Evolutionary conservation across 495 filamentous ascomycete genomes (phyloP), one percentile per base, ranked within the genome.

Genomic region (Lasiosphaeriaceae sp.): DNA sequence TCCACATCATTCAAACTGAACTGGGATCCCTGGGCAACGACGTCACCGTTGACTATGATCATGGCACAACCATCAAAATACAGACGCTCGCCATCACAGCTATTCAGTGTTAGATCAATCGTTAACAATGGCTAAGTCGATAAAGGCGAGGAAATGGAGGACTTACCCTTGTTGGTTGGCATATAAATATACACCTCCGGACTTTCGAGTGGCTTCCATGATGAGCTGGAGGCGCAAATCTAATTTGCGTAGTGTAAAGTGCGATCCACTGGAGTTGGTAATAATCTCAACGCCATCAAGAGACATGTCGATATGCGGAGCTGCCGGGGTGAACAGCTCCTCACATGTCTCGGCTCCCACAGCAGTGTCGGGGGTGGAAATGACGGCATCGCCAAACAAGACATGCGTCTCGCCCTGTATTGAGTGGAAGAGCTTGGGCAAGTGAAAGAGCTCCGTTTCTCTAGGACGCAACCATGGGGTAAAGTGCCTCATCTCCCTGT

Each of bases 1-100:
- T 95, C 90, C n/a, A 94, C 88, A 56, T 94, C 90, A 23, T 84
- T 80, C 16, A 96, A 70, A 7, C 78, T 84, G 71, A 92, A 95
- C 65, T 90, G 89, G 2, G 81, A 81, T 23, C 81, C 84, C 71
- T 88, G 87, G 3, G 82, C 90, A 6, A 92, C 78, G 45, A 89
- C 75, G 4, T 17, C 84, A 11, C 84, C 86, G 50, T 90, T 91
- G 47, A 86, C 74, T 4, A 91, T 76, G 56, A 94, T 89, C 81
- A 92, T 85, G 19, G 86, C 81, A 56, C 80, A 90, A n/a, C 89
- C 89, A 56, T 92, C 88, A 43, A 66, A 72, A 46, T 69, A 71
- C 21, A 71, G 56, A 76, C 87, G 70, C 82, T 86, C 43, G 82
- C 70, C 45, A 47, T 23, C 2, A 0, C 14, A 14, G 50, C 59